Conservation (phyloP, 495 filamentous ascomycete species). For the Neurospora sublineolata region DNA sequence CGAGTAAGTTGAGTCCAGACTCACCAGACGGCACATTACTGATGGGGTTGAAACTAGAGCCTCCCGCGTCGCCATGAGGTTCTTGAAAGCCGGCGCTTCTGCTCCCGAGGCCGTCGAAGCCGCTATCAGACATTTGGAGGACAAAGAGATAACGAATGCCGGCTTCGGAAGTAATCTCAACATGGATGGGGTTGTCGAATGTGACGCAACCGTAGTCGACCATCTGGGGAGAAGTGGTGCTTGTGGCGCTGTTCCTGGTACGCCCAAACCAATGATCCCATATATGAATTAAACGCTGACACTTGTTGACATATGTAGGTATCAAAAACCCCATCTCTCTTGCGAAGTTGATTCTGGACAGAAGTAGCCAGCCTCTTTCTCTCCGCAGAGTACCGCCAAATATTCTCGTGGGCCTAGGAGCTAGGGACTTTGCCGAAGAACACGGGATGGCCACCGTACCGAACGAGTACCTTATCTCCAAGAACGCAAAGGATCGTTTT, state of each 20-base stretch:
- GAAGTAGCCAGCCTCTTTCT: constrained; percentile 57
- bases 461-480: constrained; percentile 64
- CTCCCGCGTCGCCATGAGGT: constrained; percentile 62
- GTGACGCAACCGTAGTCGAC: constrained; percentile 87
- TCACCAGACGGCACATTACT: neutral
- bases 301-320: constrained; percentile 37
- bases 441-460: constrained; percentile 57
- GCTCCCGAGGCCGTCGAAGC: constrained; percentile 89
- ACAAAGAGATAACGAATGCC: constrained; percentile 90
- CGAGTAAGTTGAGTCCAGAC: constrained; percentile 48
- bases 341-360: constrained; percentile 70
- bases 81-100: constrained; percentile 64
- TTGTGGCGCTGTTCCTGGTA: constrained; percentile 80
- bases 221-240: constrained; percentile 85
- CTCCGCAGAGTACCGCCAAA: constrained; percentile 86
- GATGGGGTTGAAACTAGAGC: constrained; percentile 43
- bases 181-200: constrained; percentile 81
- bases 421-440: constrained; percentile 71
- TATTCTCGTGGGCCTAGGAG: constrained; percentile 74
- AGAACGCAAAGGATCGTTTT: constrained; percentile 61
- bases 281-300: neutral
- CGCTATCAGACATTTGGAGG: constrained; percentile 76
- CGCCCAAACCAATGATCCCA: neutral
- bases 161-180: constrained; percentile 93
- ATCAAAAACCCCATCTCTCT: constrained; percentile 86